These are phyloP conservation scores for Hypomontagnella submonticulosa DNA, from an alignment of 495 filamentous ascomycete genomes.

Conservation along the genomic window DNA sequence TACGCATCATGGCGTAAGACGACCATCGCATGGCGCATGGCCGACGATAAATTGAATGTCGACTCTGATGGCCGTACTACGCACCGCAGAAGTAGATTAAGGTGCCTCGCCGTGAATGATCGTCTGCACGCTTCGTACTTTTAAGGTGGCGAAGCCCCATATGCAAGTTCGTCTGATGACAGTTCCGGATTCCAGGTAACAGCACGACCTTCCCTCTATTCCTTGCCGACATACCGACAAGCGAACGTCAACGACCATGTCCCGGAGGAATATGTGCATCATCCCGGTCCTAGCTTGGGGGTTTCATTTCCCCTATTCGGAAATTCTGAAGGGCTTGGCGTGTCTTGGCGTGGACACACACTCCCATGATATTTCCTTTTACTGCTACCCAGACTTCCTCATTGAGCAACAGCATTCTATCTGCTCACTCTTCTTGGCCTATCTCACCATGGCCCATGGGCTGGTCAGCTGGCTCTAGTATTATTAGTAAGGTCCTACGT, in stretches of 20 bases:
- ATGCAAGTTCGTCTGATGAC: slow-evolving; percentile 44
- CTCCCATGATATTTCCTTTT: slow-evolving; percentile 41
- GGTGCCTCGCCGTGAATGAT: slow-evolving; percentile 27
- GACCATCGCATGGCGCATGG: slow-evolving; percentile 12
- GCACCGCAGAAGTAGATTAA: slow-evolving; percentile 2
- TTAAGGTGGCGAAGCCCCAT: slow-evolving; percentile 32
- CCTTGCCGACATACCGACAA: slow-evolving; percentile 34
- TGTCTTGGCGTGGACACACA: slow-evolving; percentile 23
- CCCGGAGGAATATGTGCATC: slow-evolving; percentile 28
- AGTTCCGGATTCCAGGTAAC: slow-evolving; percentile 45
- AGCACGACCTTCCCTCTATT: slow-evolving; percentile 34
- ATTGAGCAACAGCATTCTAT: slow-evolving; percentile 21
- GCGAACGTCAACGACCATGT: slow-evolving; percentile 33
- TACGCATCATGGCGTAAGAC: not conserved
- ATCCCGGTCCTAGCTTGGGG: slow-evolving; percentile 23
- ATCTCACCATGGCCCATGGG: slow-evolving; percentile 32
- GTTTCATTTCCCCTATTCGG: slow-evolving; percentile 35
- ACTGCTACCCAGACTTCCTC: slow-evolving; percentile 38
- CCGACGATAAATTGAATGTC: slow-evolving; percentile 25
- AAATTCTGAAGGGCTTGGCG: slow-evolving; percentile 32
- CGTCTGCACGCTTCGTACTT: slow-evolving; percentile 23
- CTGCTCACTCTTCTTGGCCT: slow-evolving; percentile 20
- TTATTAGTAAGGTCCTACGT: slow-evolving; percentile 25
- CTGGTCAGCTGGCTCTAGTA: slow-evolving; percentile 26
- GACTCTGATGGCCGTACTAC: slow-evolving; percentile 16